phyloP scores from a whole-genome alignment of 306 rosid genomes.

The Cucumis cinereus region DNA sequence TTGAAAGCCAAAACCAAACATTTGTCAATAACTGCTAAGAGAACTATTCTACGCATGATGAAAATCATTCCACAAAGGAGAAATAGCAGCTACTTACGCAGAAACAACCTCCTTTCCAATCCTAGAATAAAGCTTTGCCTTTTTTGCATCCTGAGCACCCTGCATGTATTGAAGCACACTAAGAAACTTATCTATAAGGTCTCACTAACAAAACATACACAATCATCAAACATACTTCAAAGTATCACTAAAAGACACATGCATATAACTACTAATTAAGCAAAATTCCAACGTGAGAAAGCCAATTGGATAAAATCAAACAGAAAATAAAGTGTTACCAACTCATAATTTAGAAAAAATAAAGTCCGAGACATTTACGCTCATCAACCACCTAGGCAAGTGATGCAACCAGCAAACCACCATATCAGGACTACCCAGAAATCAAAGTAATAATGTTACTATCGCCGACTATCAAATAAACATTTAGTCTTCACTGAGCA shows the following conservation, averaged over 20 bases:
- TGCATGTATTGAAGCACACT: conserved; percentile 14
- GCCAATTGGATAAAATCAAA: not conserved
- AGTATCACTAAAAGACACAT: not conserved
- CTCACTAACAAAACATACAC: not conserved
- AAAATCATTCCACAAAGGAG: not conserved
- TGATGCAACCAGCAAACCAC: not conserved
- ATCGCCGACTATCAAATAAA: not conserved
- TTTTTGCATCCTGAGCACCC: conserved; percentile 71
- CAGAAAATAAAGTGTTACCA: not conserved
- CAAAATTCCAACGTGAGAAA: not conserved
- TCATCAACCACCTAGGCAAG: not conserved
- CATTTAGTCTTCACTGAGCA: not conserved
- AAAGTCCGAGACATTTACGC: not conserved
- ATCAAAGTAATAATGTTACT: not conserved
- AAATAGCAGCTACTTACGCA: conserved; percentile 44
- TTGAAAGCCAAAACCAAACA: not conserved
- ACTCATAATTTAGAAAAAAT: not conserved
- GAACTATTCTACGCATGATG: not conserved
- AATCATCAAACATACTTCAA: not conserved
- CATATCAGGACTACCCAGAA: not conserved
- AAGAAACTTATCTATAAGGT: not conserved
- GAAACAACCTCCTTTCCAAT: conserved; percentile 90
- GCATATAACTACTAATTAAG: not conserved
- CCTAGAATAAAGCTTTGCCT: conserved; percentile 62
- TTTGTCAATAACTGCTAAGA: not conserved